These are phyloP conservation scores for Stachybotrys chlorohalonatus DNA, from an alignment of 2,329 filamentous ascomycete species.

Conservation along the genomic window DNA sequence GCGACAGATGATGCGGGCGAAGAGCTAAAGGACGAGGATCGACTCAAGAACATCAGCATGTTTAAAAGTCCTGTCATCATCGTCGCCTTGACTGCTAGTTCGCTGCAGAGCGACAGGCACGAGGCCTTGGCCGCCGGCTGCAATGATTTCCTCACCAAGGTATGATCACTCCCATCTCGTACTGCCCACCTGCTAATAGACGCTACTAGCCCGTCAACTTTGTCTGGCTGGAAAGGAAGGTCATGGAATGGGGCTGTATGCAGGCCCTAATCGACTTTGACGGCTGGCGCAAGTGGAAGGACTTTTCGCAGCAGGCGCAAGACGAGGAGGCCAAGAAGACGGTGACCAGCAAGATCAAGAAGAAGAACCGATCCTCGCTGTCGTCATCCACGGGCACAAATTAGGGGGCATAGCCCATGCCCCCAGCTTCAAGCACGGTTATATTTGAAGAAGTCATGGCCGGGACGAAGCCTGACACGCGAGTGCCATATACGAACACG, in stretches of 20 bases:
- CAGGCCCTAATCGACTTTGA: conserved; percentile 98
- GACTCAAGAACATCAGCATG: conserved; percentile 55
- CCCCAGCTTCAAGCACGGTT: no score
- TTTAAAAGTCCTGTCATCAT: conserved; percentile 99
- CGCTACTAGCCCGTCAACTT: conserved; percentile 78
- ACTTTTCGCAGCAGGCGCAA: conserved; percentile 50
- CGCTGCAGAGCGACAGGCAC: conserved; percentile 88
- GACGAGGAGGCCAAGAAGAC: conserved; percentile 34
- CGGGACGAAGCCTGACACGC: neutral
- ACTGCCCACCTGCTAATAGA: neutral
- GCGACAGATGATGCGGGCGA: conserved; percentile 33
- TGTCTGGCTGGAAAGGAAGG: conserved; percentile 93
- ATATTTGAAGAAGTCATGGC: neutral
- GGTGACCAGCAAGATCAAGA: conserved; percentile 26
- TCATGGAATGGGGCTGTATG: conserved; percentile 99
- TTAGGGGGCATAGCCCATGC: no score
- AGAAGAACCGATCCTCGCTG: conserved; percentile 34
- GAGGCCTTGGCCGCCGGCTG: conserved; percentile 92
- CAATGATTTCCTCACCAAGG: conserved; percentile 97
- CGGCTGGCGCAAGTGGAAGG: conserved; percentile 96
- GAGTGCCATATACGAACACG: neutral
- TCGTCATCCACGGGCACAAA: conserved; percentile 7
- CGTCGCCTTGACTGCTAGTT: conserved; percentile 89
- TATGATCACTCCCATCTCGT: conserved; percentile 27
- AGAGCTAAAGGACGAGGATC: conserved; percentile 55